Evolutionary conservation across 2,329 filamentous ascomycete species (phyloP), one percentile per base, ranked within the genome.

Genomic region (Trichoderma endophyticum): DNA sequence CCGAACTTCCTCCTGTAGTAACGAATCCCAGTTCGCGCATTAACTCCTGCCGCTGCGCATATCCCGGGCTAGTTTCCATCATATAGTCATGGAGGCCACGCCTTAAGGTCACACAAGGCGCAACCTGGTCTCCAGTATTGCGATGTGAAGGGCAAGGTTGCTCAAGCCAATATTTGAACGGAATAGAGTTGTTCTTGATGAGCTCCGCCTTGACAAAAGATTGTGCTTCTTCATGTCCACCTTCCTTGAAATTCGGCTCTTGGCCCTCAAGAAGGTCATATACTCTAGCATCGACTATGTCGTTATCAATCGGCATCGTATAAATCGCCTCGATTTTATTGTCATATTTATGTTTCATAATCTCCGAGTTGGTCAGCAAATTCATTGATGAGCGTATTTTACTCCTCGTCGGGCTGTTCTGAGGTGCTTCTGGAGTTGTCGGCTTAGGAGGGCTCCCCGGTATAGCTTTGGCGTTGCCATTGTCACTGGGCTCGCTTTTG

Each of bases 141-240:
- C 62, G 70, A 61, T 26, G 54, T 24, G 70, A 21, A 30, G 70
- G 70, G 4, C 70, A 71, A 30, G 54, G 54, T 12, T 71, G 70
- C 28, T 67, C 62, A 26, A 71, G 36, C 70, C 70, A 71, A 14
- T 71, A 71, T 7, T 66, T 71, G 54, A 71, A 66, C 14, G 70
- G 70, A 28, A 71, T 71, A 6, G 30, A 60, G 0, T 60, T 36
- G 15, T 71, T 71, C 18, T 65, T 66, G 9, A 71, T 71, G 54
- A 71, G 62, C 28, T 71, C 62, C 11, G 70, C 51, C 3, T 67
- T 61, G 5, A 57, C 54, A 7, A 71, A 61, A 3, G 70, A 60
- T 6, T 61, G 63, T 2, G 61, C 34, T 26, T 71, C 59, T 32
- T 71, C 69, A 1, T 6, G 39, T 14, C 21, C 34, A 1, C 12